Percentiles rank a stretch among this genome's conserved stretches.
Evolutionary conservation across 75 land plant genomes (phyloP).

Genomic region (Adiantum capillusveneris): DNA sequence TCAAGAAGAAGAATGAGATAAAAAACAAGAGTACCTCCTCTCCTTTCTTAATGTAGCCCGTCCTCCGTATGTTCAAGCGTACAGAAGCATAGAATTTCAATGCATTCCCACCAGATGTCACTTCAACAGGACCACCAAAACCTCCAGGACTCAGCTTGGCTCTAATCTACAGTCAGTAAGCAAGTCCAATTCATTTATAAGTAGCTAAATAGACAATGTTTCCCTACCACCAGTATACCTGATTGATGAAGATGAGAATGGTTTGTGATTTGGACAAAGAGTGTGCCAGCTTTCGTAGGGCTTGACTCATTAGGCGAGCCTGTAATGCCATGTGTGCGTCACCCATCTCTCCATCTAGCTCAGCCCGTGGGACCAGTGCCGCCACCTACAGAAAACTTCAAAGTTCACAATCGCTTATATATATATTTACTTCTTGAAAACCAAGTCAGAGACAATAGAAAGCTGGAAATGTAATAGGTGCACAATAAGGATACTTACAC

Average conservation of each 20-base stretch:
- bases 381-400: no score
- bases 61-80: constrained; percentile 70
- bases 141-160: constrained; percentile 54
- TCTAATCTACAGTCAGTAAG: constrained; percentile 49
- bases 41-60: constrained; percentile 66
- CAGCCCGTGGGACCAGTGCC: no score
- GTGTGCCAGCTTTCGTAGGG: no score
- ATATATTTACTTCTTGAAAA: no score
- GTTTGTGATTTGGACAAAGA: no score
- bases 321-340: no score
- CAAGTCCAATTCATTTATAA: neutral
- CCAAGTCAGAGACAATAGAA: no score
- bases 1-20: neutral
- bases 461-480: no score
- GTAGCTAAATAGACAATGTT: neutral
- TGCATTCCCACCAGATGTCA: constrained; percentile 95
- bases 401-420: no score
- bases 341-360: no score
- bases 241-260: constrained; percentile 84
- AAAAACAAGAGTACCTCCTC: constrained; percentile 58
- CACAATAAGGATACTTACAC: no score
- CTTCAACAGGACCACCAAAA: constrained; percentile 78
- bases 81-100: constrained; percentile 96
- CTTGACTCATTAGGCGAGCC: no score
- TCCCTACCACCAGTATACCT: constrained; percentile 32